Conservation (phyloP, 352 stramenopile genomes). For the Aphanomyces euteiches region DNA sequence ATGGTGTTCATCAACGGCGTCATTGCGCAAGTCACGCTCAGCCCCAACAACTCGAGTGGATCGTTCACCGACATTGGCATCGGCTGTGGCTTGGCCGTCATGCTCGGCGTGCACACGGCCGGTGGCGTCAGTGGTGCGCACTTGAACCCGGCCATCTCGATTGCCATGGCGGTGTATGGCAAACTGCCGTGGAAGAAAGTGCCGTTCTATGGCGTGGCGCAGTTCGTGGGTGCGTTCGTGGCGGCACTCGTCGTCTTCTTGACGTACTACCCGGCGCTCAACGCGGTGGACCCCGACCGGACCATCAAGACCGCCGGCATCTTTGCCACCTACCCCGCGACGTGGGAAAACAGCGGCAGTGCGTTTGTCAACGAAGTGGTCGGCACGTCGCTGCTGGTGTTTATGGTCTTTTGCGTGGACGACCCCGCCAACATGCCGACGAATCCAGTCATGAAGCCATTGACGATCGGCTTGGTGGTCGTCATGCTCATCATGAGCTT, state of each 20-base stretch:
- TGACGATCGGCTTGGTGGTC: constrained; percentile 37
- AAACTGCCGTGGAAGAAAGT: constrained; percentile 58
- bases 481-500: constrained; percentile 44
- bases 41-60: constrained; percentile 35
- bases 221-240: constrained; percentile 53
- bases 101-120: constrained; percentile 58
- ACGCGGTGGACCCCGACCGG: constrained; percentile 29
- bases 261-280: constrained; percentile 39
- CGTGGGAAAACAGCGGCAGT: constrained; percentile 32
- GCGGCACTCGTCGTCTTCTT: constrained; percentile 37
- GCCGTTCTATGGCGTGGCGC: constrained; percentile 49
- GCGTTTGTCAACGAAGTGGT: constrained; percentile 49
- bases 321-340: constrained; percentile 41
- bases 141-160: constrained; percentile 62
- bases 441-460: constrained; percentile 32
- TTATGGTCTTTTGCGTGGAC: constrained; percentile 63
- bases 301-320: constrained; percentile 30
- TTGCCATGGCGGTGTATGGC: constrained; percentile 48
- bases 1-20: constrained; percentile 41
- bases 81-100: constrained; percentile 60
- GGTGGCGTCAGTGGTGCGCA: constrained; percentile 58
- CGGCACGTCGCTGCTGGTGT: constrained; percentile 53
- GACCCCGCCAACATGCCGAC: constrained; percentile 73
- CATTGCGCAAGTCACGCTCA: constrained; percentile 40
- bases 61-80: constrained; percentile 45